These are phyloP conservation scores for Tuber melanosporum DNA, from an alignment of 495 filamentous ascomycete species.

Conservation along the genomic window DNA sequence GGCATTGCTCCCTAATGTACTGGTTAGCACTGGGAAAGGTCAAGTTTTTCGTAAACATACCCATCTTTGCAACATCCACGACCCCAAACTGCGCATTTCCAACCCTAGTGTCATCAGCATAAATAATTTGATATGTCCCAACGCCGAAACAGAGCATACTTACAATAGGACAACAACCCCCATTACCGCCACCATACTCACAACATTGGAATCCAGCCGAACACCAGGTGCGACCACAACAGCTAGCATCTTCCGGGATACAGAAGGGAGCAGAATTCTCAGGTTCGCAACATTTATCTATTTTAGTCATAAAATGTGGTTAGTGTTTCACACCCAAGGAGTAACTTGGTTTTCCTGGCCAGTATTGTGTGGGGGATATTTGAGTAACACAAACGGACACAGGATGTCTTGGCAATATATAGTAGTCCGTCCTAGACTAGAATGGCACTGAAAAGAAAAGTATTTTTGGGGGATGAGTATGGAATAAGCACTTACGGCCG, in stretches of 20 bases:
- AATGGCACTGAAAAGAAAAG: not conserved
- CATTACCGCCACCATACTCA: constrained; percentile 13
- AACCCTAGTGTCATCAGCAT: constrained; percentile 7
- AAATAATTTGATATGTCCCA: not conserved
- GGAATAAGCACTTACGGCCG: not conserved
- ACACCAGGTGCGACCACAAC: constrained; percentile 23
- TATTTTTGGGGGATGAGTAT: not conserved
- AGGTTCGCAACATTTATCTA: constrained; percentile 19
- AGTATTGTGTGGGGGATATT: not conserved
- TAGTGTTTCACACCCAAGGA: not conserved
- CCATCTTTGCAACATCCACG: constrained; percentile 19
- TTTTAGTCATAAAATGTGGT: not conserved
- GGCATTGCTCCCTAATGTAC: constrained; percentile 12
- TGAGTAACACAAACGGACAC: not conserved
- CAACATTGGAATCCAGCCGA: constrained; percentile 16
- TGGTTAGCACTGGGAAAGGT: not conserved
- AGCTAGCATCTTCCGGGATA: constrained; percentile 15
- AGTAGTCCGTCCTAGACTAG: not conserved
- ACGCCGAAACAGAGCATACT: not conserved
- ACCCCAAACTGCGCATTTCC: constrained; percentile 11
- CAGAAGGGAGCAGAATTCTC: constrained; percentile 15
- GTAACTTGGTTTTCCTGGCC: not conserved
- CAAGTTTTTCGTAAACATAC: constrained; percentile 1
- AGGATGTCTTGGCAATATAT: not conserved
- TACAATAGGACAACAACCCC: constrained; percentile 19